Evolutionary conservation across 2,329 filamentous ascomycete species (phyloP).

Genomic region (Blastomyces silverae): DNA sequence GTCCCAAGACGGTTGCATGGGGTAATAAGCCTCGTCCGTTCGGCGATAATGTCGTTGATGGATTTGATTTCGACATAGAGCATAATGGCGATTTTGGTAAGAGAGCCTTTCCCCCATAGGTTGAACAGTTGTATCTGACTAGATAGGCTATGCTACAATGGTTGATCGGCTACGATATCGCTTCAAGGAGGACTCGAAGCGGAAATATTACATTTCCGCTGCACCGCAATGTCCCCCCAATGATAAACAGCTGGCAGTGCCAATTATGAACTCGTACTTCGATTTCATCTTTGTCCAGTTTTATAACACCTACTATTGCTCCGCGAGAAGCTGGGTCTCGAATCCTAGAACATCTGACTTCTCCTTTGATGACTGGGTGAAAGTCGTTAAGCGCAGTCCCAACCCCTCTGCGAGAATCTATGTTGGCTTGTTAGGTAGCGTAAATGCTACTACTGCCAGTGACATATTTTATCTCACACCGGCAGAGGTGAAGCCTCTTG

Average conservation of each 20-base stretch:
- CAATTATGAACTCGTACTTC: slow-evolving; percentile 42
- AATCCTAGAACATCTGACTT: slow-evolving; percentile 33
- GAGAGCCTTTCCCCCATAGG: background rate
- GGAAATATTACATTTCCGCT: slow-evolving; percentile 46
- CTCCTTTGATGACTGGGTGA: slow-evolving; percentile 44
- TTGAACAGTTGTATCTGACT: slow-evolving; percentile 9
- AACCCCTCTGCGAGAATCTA: slow-evolving; percentile 47
- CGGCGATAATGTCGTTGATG: slow-evolving; percentile 43
- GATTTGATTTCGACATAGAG: slow-evolving; percentile 49
- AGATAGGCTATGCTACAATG: slow-evolving; percentile 43
- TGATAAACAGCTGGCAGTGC: slow-evolving; percentile 43
- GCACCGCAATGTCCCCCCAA: slow-evolving; percentile 50
- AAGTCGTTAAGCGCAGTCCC: slow-evolving; percentile 33
- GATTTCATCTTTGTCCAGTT: slow-evolving; percentile 53
- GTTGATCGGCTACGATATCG: slow-evolving; percentile 43
- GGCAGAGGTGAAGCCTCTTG: slow-evolving; percentile 40
- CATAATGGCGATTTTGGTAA: slow-evolving; percentile 30
- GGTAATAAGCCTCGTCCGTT: slow-evolving; percentile 44
- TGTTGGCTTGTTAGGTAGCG: slow-evolving; percentile 45
- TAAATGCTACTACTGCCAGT: slow-evolving; percentile 25
- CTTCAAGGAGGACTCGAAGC: slow-evolving; percentile 31
- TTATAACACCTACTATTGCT: slow-evolving; percentile 50
- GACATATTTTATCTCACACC: slow-evolving; percentile 44
- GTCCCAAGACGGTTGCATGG: slow-evolving; percentile 35
- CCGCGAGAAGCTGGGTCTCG: slow-evolving; percentile 41